Base-by-base conservation (phyloP, 1,284 basidiomycete genomes). In the Pseudozyma thailandica region DNA sequence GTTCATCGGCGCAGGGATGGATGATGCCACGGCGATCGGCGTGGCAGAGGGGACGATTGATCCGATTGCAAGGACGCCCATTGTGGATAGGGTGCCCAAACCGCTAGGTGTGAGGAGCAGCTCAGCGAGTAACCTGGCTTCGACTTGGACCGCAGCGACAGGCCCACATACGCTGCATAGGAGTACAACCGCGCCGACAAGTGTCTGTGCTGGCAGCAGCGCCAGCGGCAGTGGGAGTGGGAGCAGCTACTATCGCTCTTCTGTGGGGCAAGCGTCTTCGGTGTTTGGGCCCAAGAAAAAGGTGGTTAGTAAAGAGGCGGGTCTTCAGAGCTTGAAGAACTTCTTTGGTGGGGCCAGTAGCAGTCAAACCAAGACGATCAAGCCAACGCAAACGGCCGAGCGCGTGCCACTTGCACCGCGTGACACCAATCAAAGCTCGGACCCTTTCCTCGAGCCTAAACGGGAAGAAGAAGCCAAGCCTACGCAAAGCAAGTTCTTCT, bases 41-140 rank as follows among this genome's bases (percentile, higher is more conserved):
- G 86, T 97, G 37, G 92, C 93, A 0, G 70, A 83, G 25, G 94
- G 94, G 2, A 88, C 92, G 61, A 81, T 89, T 28, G 90, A 93
- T 83, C 94, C 94, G 3, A 88, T 90, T 50, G 89, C 89, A 9
- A 85, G 88, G 26, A 78, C 87, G 43, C 88, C 89, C 1, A 92
- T 96, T 18, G 54, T 63, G 27, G 71, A 73, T 37, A 46, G 65
- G 2, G 33, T 52, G 26, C 53, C 65, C 0, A 66, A 62, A 45
- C 27, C 57, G 15, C 23, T 61, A 4, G 26, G 33, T 6, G 10
- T 41, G 15, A 44, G 69, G 15, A 58, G 62, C 37, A 55, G 43
- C 26, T 61, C 54, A 18, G 55, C 33, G 13, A 48, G 50, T n/a
- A 55, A 55, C 26, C 25, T 65, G 1, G 47, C 45, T 3, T 31